Evolutionary conservation across 2,329 filamentous ascomycete genomes (phyloP).

Genomic region (Chrysosphaeria jannelii): DNA sequence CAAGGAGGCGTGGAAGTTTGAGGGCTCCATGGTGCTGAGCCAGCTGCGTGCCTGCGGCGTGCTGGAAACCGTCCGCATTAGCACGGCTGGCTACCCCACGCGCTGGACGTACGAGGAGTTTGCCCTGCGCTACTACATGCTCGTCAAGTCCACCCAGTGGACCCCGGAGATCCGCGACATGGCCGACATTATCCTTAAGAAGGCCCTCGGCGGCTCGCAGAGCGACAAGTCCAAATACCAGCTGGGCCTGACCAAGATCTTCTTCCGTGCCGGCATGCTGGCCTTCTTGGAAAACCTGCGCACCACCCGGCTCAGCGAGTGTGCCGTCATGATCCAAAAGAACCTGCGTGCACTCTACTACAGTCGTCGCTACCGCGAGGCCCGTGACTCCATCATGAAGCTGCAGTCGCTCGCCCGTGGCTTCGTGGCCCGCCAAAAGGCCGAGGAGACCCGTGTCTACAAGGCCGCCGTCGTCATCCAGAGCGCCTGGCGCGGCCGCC

Average conservation of each 20-base stretch:
- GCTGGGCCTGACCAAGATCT: slow-evolving; percentile 91
- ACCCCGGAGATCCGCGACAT: slow-evolving; percentile 81
- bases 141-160: slow-evolving; percentile 71
- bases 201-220: slow-evolving; percentile 53
- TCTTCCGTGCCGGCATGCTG: slow-evolving; percentile 97
- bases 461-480: slow-evolving; percentile 87
- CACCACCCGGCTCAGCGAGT: slow-evolving; percentile 69
- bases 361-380: slow-evolving; percentile 66
- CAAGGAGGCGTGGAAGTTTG: slow-evolving; percentile 92
- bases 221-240: slow-evolving; percentile 96
- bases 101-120: slow-evolving; percentile 99
- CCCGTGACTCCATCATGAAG: slow-evolving; percentile 47
- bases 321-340: slow-evolving; percentile 96
- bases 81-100: slow-evolving; percentile 86
- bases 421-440: slow-evolving; percentile 44
- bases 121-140: slow-evolving; percentile 90
- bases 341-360: slow-evolving; percentile 91
- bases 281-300: slow-evolving; percentile 88
- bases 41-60: slow-evolving; percentile 96
- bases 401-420: slow-evolving; percentile 57
- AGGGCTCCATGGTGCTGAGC: slow-evolving; percentile 94
- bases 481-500: slow-evolving; percentile 76
- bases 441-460: slow-evolving; percentile 52
- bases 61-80: slow-evolving; percentile 89
- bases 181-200: slow-evolving; percentile 73